Conservation (phyloP, 2,329 filamentous ascomycete species). For the Colletotrichum tropicale region DNA sequence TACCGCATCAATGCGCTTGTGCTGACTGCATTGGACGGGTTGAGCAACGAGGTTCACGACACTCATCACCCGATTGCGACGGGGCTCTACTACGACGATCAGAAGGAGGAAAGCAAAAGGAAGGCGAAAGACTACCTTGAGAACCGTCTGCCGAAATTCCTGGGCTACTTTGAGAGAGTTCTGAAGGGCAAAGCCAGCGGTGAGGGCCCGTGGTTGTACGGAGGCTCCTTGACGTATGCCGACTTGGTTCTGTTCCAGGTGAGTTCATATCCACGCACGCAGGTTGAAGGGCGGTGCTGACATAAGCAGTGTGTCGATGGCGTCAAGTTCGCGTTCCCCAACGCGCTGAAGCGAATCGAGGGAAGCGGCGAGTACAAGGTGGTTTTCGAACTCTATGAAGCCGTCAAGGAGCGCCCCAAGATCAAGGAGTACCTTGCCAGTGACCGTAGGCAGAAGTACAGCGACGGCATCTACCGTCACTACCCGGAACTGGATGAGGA, state of each 20-base stretch:
- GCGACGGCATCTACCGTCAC: conserved; percentile 70
- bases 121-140: conserved; percentile 62
- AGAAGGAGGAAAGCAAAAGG: conserved; percentile 69
- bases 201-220: conserved; percentile 70
- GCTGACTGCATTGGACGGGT: conserved; percentile 72
- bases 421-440: conserved; percentile 74
- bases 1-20: conserved; percentile 67
- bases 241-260: conserved; percentile 78
- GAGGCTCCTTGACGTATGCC: conserved; percentile 69
- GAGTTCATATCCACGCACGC: conserved; percentile 5
- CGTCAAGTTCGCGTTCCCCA: conserved; percentile 71
- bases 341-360: conserved; percentile 61
- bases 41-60: conserved; percentile 76
- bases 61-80: conserved; percentile 74
- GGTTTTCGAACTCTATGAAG: conserved; percentile 69
- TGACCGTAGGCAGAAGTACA: conserved; percentile 65
- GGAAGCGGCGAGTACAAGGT: conserved; percentile 60
- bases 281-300: background rate
- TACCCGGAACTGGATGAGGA: conserved; percentile 73
- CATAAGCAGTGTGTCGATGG: conserved; percentile 57
- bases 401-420: conserved; percentile 65
- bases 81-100: conserved; percentile 72
- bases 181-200: conserved; percentile 61
- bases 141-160: conserved; percentile 72
- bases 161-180: conserved; percentile 73